Base-by-base conservation (phyloP, 768 basidiomycete genomes). In the Tulasnella sp. region DNA sequence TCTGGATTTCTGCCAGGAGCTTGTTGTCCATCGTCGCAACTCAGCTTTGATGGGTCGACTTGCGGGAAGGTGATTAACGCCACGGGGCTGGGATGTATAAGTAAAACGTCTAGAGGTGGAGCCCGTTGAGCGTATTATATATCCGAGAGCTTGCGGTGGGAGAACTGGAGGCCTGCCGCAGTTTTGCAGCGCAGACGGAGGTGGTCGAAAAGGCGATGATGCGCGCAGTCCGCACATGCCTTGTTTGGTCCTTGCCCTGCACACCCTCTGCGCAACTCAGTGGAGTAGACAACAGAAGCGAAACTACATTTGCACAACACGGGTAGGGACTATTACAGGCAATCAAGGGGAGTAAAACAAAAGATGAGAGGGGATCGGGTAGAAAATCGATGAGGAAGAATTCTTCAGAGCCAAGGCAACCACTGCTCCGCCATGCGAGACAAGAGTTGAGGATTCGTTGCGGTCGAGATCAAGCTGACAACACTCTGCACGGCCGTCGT, bases 361-460 rank as follows among this genome's bases (percentile, higher is more conserved):
- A 46, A 1, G 42, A 50, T n/a, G 5, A 75, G 40, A 34, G 14
- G 42, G 20, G 46, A 75, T 31, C 75, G n/a, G 42, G 37, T 22
- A 14, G 41, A 78, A 22, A 69, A 69, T 69, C 34, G 64, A 37
- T 24, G 42, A 58, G 60, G 40, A 75, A 20, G 34, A 48, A 40
- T 58, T 75, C 12, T 72, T 85, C 86, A 96, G 86, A 94, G 95
- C 94, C 96, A 97, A 6, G 96, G 93, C 82, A 93, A 90, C 84
- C 93, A 96, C 40, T 91, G 88, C 84, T 97, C 96, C 42, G 92
- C 90, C 93, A 96, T 95, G 85, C 93, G 93, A 80, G 93, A 92
- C 11, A 99, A 89, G 81, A 93, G 92, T 40, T 93, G 87, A 1
- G 96, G 95, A 84, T 96, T 95, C 5, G 96, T 95, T 22, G 97